A percentile compares a stretch with the other conserved stretches of the same genome.
These are phyloP conservation scores for Pythium utonaiense DNA, from an alignment of 352 stramenopile genomes.

Conservation along the genomic window DNA sequence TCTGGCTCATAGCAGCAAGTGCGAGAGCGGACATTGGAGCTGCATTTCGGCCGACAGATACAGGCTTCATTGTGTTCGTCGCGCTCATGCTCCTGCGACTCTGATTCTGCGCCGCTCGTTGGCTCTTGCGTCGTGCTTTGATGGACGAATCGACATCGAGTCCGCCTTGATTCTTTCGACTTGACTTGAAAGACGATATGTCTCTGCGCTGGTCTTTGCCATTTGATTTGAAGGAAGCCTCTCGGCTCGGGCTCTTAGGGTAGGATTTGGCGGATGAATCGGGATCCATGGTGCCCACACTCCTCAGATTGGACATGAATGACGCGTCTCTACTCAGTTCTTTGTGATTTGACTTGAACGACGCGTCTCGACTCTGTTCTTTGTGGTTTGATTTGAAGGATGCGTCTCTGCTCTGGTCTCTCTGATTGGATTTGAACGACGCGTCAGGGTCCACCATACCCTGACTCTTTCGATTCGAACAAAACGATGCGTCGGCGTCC, in stretches of 20 bases:
- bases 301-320: too few relatives aligned
- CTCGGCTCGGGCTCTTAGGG: too few relatives aligned
- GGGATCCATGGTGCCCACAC: too few relatives aligned
- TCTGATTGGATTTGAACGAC: background rate
- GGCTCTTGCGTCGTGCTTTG: background rate
- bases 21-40: constrained; percentile 23
- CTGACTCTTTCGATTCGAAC: background rate
- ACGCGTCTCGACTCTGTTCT: too few relatives aligned
- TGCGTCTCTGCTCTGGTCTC: too few relatives aligned
- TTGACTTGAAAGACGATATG: background rate
- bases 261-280: too few relatives aligned
- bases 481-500: background rate
- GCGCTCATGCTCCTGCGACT: background rate
- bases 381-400: background rate
- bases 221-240: background rate
- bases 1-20: constrained; percentile 23
- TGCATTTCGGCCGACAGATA: too few relatives aligned
- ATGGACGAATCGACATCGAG: background rate
- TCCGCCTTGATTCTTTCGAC: background rate
- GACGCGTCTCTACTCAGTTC: too few relatives aligned
- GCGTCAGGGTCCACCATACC: background rate
- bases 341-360: too few relatives aligned
- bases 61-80: background rate
- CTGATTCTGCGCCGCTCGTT: background rate
- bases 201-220: too few relatives aligned